phyloP scores from a whole-genome alignment of 2,329 filamentous ascomycete genomes.

The Tolypocladium album region DNA sequence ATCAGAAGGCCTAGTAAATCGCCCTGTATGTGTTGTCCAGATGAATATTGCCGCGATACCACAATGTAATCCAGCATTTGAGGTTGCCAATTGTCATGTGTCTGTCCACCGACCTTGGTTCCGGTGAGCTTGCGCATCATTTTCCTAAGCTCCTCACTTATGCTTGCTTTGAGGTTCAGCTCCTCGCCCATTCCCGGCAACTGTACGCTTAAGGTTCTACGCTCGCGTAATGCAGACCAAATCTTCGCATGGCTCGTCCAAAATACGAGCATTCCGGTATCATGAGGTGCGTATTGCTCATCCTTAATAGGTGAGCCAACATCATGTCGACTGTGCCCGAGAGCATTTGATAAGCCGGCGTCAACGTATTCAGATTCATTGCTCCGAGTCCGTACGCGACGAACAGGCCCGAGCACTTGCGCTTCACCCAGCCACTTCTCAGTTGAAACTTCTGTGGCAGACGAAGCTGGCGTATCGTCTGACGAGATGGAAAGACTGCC shows the following conservation, averaged over 20 bases:
- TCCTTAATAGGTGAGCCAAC: too few species aligned
- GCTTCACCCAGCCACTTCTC: too few species aligned
- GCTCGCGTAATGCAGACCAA: not conserved
- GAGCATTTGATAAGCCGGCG: too few species aligned
- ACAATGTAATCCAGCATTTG: not conserved
- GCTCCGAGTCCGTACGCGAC: too few species aligned
- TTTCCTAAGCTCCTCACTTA: not conserved
- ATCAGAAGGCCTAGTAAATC: not conserved
- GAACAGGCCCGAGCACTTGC: too few species aligned
- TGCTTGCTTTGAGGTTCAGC: not conserved
- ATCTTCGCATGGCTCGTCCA: not conserved
- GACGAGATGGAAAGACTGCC: too few species aligned
- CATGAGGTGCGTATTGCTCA: too few species aligned
- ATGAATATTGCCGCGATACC: not conserved
- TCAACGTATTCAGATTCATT: too few species aligned
- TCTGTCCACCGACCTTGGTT: not conserved
- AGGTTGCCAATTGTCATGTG: not conserved
- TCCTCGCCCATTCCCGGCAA: not conserved
- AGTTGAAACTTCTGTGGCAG: too few species aligned
- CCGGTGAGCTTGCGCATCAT: not conserved
- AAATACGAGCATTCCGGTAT: too few species aligned
- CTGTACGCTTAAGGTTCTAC: not conserved
- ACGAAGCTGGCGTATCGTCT: too few species aligned
- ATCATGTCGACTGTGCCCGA: too few species aligned
- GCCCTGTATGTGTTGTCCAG: not conserved